These are phyloP conservation scores for Blastomyces percursus DNA, from an alignment of 2,329 filamentous ascomycete genomes.

Conservation along the genomic window DNA sequence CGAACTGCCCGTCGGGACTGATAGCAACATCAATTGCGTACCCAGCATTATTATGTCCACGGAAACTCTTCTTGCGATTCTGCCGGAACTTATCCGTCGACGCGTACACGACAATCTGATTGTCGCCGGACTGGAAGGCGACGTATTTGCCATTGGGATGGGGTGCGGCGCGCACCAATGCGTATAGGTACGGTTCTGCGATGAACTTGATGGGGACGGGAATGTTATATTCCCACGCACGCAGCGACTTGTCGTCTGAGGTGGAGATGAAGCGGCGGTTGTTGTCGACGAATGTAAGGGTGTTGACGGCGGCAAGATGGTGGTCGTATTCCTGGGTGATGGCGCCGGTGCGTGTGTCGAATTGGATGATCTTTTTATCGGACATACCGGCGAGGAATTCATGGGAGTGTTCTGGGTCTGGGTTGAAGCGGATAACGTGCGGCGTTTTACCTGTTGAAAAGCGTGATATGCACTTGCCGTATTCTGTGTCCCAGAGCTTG, in stretches of 20 bases:
- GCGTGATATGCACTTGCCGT: constrained; percentile 72
- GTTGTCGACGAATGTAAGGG: constrained; percentile 89
- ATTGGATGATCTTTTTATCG: constrained; percentile 98
- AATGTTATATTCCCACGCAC: constrained; percentile 97
- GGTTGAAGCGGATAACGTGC: constrained; percentile 90
- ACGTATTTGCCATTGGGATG: constrained; percentile 92
- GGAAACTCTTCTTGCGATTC: constrained; percentile 93
- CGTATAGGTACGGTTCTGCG: constrained; percentile 95
- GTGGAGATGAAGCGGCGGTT: constrained; percentile 95
- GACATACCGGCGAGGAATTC: constrained; percentile 96
- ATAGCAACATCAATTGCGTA: constrained; percentile 84
- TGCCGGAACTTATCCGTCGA: constrained; percentile 92
- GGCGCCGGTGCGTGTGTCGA: constrained; percentile 72
- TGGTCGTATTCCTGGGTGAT: constrained; percentile 97
- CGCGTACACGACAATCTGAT: constrained; percentile 93
- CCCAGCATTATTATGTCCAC: constrained; percentile 91
- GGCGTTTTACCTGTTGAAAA: constrained; percentile 93
- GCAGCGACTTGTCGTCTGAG: constrained; percentile 88
- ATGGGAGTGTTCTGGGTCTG: constrained; percentile 60
- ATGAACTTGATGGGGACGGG: constrained; percentile 98
- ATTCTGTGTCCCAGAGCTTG: constrained; percentile 98
- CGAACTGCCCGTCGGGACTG: constrained; percentile 82
- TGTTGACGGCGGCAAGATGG: constrained; percentile 95
- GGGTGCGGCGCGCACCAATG: constrained; percentile 71
- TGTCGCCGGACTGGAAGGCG: constrained; percentile 85